Base-by-base conservation (phyloP, 805 yeast species). In the Deakozyma indianensis region DNA sequence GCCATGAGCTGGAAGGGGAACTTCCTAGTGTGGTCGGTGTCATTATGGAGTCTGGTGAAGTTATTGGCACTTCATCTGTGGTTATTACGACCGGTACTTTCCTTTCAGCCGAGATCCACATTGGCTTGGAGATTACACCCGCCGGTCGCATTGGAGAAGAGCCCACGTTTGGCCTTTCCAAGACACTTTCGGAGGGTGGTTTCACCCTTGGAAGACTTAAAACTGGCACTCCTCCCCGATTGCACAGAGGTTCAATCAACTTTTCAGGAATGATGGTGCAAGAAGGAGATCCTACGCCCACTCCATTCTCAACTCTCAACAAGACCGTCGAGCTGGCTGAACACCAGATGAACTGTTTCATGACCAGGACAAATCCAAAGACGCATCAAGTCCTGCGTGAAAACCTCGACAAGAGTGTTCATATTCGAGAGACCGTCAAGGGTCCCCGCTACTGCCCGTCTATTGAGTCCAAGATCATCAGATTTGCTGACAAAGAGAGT, bases 381-480 rank as follows among this genome's bases (percentile, higher is more conserved):
- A 66, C 94, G 46, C 96, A 88, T 57, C 71, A 78, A 1, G 63
- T 85, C 35, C 67, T 92, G 20, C 64, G 77, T 14, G 62, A 69
- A 0, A 90, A 92, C 57, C 67, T 92, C 42, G 82, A 84, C 57
- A 75, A 83, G 55, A 79, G 95, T 3, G 76, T 92, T 4, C 99
- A 92, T 61, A 90, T 92, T 25, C 66, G 88, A 48, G 97, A 92
- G 63, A 82, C 94, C 0, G 95, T 90, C 3, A 84, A 84, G 54
- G 98, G 98, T 0, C 99, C 99, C 1, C 66, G 99, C 23, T 92
- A 92, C 60, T 92, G 99, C 62, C 99, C 99, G 0, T 90, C 97
- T 0, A 77, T 92, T 43, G 99, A 92, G 60, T 78, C 94, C 3
- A 92, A 92, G 58, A 69, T 92, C 23, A 73, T 83, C 35, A 73